Conservation (phyloP, 2,329 filamentous ascomycete genomes). For the Myriangium duriaei region DNA sequence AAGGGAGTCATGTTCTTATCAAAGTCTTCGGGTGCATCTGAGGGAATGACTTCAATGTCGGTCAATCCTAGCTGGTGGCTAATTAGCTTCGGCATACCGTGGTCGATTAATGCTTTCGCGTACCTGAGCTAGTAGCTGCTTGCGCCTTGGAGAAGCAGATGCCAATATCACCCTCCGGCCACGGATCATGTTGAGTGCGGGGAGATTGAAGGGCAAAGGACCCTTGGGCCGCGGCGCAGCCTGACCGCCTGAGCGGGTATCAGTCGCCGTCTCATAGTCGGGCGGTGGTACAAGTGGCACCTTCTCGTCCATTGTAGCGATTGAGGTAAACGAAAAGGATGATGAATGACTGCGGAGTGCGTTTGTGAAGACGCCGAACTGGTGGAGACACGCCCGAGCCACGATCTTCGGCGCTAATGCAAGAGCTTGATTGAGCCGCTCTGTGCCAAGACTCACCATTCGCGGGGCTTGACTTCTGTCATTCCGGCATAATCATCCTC, state of each 20-base stretch:
- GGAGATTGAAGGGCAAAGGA: constrained; percentile 61
- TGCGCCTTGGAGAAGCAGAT: constrained; percentile 74
- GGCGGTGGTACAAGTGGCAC: constrained; percentile 31
- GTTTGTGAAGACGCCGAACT: constrained; percentile 3
- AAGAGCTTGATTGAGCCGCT: no score
- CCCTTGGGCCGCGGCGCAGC: constrained; percentile 26
- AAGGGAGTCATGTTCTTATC: constrained; percentile 68
- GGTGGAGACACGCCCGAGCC: no score
- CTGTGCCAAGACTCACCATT: no score
- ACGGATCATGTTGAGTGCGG: constrained; percentile 63
- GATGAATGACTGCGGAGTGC: constrained; percentile 1
- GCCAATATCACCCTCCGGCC: constrained; percentile 77
- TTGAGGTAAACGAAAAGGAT: neutral
- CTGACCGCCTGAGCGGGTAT: constrained; percentile 13
- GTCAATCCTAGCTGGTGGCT: constrained; percentile 56
- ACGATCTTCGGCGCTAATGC: no score
- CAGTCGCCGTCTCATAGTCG: constrained; percentile 27
- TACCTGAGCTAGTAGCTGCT: constrained; percentile 65
- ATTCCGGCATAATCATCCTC: no score
- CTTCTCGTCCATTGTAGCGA: constrained; percentile 19
- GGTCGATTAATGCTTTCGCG: constrained; percentile 6
- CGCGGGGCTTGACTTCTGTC: no score
- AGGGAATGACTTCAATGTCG: constrained; percentile 74
- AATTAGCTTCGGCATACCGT: neutral
- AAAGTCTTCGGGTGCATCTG: constrained; percentile 71